Evolutionary conservation across 768 basidiomycete genomes (phyloP), one percentile per base, ranked within the genome.

Genomic region (Mycena belliarum): DNA sequence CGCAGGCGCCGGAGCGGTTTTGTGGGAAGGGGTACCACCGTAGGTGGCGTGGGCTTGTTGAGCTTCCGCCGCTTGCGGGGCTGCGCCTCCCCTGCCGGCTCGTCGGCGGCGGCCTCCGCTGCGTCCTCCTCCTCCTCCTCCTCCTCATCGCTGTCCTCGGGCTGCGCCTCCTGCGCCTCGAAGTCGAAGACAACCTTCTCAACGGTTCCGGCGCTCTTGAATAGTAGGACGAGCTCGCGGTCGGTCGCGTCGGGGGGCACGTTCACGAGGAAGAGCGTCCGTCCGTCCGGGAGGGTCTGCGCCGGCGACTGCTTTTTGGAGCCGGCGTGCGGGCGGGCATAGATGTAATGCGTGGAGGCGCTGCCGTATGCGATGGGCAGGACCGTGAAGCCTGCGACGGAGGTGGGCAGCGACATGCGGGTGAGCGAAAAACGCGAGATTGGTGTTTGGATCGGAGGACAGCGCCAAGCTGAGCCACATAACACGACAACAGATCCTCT

Each of bases 241-340:
- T 91, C 90, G 1, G 91, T 91, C 4, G 91, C 84, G 69, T 96
- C 93, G 53, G 93, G 87, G 2, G 95, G 94, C 6, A 95, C 74
- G 65, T 98, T 97, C 52, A 90, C 91, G 3, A 95, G 74, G 67
- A 98, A 98, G 11, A 96, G 77, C 0, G 93, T 95, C 42, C 93
- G 82, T 16, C 82, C 85, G 29, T 83, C 66, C 6, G 79, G 79
- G 69, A 62, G 82, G 75, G 50, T 74, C 78, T 38, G 63, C 26
- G 33, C n/a, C n/a, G n/a, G 49, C 63, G 63, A 55, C 40, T 65
- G 58, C 57, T 75, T 77, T 65, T 83, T 82, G 16, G 84, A 76
- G 4, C 78, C 74, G 24, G 73, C 67, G 67, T 95, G 91, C 4
- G 80, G 68, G n/a, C 89, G 83, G 18, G 83, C 83, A 66, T 94